A percentile compares a stretch with the other conserved stretches of the same genome.
Evolutionary conservation across 2,329 filamentous ascomycete species (phyloP).

Genomic region (Pestalotiopsis fici): DNA sequence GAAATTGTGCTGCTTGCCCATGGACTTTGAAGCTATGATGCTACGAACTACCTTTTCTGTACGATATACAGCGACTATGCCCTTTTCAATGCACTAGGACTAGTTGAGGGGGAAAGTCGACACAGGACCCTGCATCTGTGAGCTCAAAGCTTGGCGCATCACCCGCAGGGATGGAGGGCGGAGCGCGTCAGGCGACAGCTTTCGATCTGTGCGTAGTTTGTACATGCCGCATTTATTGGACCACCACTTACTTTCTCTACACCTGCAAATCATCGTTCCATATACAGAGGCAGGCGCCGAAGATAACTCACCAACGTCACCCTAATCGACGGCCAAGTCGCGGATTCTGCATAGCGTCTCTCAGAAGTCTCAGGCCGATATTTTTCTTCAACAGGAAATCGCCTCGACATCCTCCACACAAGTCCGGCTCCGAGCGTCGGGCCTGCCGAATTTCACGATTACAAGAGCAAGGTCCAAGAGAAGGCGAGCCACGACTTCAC

Average conservation of each 20-base stretch:
- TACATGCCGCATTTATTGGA: too few species aligned
- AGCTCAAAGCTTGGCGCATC: background rate
- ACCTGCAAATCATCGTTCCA: background rate
- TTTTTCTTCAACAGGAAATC: background rate
- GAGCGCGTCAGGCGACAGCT: background rate
- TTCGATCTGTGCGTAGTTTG: background rate
- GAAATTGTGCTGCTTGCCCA: too few species aligned
- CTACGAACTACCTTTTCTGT: too few species aligned
- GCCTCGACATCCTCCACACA: background rate
- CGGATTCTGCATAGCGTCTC: background rate
- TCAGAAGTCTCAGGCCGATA: background rate
- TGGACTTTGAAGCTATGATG: too few species aligned
- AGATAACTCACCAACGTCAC: background rate
- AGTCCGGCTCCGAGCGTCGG: background rate
- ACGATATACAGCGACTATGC: background rate
- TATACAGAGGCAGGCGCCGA: background rate
- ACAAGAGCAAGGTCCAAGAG: background rate
- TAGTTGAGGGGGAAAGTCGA: too few species aligned
- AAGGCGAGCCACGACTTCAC: background rate
- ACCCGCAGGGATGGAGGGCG: background rate
- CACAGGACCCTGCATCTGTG: conserved; percentile 14
- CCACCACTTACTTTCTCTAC: background rate
- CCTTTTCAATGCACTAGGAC: background rate
- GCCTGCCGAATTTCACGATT: background rate
- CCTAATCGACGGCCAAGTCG: background rate